Percentiles rank a stretch among this genome's conserved stretches.
These are phyloP conservation scores for Yamadazyma sp. DNA, from an alignment of 805 yeast species.

Conservation along the genomic window DNA sequence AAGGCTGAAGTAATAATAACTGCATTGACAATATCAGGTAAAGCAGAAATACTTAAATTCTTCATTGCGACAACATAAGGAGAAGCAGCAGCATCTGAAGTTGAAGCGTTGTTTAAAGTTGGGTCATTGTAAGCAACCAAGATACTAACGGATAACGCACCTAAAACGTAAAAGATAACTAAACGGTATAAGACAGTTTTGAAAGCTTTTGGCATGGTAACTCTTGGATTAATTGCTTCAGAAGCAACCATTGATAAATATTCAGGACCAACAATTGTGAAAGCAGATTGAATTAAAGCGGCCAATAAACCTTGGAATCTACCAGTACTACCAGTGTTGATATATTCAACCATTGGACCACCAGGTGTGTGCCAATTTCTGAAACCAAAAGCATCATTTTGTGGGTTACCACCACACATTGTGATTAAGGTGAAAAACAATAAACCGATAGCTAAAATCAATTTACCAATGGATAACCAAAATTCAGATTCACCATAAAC, in stretches of 20 bases:
- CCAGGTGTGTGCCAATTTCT: conserved; percentile 33
- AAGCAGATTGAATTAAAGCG: conserved; percentile 35
- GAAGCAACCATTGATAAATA: conserved; percentile 44
- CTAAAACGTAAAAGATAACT: conserved; percentile 43
- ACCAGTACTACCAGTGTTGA: conserved; percentile 35
- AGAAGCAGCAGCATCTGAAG: conserved; percentile 28
- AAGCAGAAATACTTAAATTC: conserved; percentile 23
- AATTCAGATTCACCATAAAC: conserved; percentile 53
- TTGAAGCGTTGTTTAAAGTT: conserved; percentile 13
- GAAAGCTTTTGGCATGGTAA: conserved; percentile 37
- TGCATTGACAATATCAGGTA: conserved; percentile 32
- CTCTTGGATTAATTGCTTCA: conserved; percentile 42
- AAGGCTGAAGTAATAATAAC: conserved; percentile 29
- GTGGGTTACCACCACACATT: conserved; percentile 39
- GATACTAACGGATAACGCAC: conserved; percentile 40
- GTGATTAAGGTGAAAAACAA: conserved; percentile 34
- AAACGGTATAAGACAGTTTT: conserved; percentile 43
- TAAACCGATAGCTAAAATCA: conserved; percentile 36
- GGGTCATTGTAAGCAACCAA: conserved; percentile 36
- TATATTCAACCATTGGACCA: conserved; percentile 38
- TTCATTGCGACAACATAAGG: conserved; percentile 30
- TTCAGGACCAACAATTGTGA: conserved; percentile 43
- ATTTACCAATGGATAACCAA: conserved; percentile 40
- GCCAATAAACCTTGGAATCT: conserved; percentile 42
- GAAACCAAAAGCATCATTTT: conserved; percentile 32